phyloP scores from a whole-genome alignment of 345 rosid genomes.

The Euclidium syriacum region DNA sequence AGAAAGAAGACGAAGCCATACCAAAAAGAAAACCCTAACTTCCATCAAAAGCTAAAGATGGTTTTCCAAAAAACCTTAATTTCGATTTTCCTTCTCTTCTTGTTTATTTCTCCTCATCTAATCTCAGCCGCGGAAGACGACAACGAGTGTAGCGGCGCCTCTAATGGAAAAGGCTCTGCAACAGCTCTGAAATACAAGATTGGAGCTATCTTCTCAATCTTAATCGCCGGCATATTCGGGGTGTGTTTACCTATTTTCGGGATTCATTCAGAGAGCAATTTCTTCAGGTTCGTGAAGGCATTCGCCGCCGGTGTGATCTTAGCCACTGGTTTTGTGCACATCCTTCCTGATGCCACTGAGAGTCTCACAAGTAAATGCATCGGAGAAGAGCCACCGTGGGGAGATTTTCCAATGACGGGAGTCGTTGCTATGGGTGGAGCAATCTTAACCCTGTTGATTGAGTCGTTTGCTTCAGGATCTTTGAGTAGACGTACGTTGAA shows the following conservation, averaged over 20 bases:
- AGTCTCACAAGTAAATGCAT: conserved; percentile 49
- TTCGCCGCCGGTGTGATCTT: conserved; percentile 67
- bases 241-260: conserved; percentile 50
- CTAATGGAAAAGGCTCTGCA: conserved; percentile 6
- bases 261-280: conserved; percentile 44
- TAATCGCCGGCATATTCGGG: conserved; percentile 48
- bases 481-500: conserved; percentile 36
- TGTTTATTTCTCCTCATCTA: conserved; percentile 9
- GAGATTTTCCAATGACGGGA: conserved; percentile 51
- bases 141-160: conserved; percentile 11
- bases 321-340: conserved; percentile 63
- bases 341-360: conserved; percentile 58
- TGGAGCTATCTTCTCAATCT: conserved; percentile 46
- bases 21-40: conserved; percentile 3
- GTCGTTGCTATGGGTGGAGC: conserved; percentile 57
- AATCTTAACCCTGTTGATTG: conserved; percentile 50
- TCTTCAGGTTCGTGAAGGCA: conserved; percentile 57
- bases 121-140: conserved; percentile 16
- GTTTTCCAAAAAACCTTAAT: conserved; percentile 1
- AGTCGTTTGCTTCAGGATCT: conserved; percentile 44
- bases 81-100: neutral
- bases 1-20: neutral
- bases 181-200: conserved; percentile 38
- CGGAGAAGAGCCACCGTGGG: conserved; percentile 39
- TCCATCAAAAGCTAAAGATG: conserved; percentile 26